These are phyloP conservation scores for Phycomyces nitens DNA, from an alignment of 192 early-diverging fungal species.

Conservation along the genomic window DNA sequence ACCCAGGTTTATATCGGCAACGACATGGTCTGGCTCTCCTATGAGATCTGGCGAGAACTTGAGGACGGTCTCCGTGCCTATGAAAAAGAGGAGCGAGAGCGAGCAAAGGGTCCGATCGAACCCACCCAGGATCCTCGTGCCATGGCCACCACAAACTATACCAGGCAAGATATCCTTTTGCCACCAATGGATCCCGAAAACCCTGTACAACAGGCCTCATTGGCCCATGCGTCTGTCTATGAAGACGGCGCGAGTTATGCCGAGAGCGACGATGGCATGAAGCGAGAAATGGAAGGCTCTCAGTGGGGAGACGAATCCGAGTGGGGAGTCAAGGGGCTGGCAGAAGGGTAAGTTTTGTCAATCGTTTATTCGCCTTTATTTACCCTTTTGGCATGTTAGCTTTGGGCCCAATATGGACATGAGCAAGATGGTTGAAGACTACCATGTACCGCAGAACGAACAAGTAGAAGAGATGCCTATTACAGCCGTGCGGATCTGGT, in stretches of 20 bases:
- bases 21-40: slow-evolving; percentile 58
- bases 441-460: slow-evolving; percentile 37
- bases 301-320: slow-evolving; percentile 45
- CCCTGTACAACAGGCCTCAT: background rate
- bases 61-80: slow-evolving; percentile 57
- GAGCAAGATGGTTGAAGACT: slow-evolving; percentile 44
- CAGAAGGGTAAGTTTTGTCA: slow-evolving; percentile 37
- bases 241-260: slow-evolving; percentile 36
- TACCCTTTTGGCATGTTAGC: slow-evolving; percentile 7
- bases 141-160: slow-evolving; percentile 7
- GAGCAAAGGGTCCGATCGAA: slow-evolving; percentile 29
- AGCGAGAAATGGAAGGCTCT: slow-evolving; percentile 37
- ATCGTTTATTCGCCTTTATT: background rate
- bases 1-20: slow-evolving; percentile 51
- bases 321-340: slow-evolving; percentile 40
- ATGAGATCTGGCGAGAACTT: slow-evolving; percentile 62
- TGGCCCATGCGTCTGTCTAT: slow-evolving; percentile 18
- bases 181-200: background rate
- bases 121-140: slow-evolving; percentile 4
- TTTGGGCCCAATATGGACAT: slow-evolving; percentile 41
- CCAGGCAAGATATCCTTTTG: background rate
- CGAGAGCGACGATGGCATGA: slow-evolving; percentile 41
- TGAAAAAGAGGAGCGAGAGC: slow-evolving; percentile 61
- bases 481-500: slow-evolving; percentile 53
- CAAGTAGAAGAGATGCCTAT: slow-evolving; percentile 53